Conservation (phyloP, 495 filamentous ascomycete genomes). For the Annulohypoxylon moriforme region DNA sequence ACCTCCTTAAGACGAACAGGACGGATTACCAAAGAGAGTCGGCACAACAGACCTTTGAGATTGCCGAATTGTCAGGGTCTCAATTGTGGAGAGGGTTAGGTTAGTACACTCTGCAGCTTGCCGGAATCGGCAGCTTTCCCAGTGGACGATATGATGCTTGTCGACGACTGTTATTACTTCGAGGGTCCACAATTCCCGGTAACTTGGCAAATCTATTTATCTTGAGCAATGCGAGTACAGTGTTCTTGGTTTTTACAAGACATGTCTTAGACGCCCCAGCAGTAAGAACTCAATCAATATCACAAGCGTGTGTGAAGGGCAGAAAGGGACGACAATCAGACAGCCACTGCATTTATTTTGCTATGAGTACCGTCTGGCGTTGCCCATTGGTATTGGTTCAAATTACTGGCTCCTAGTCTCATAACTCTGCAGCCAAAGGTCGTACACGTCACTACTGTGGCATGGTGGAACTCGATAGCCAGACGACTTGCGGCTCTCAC, state of each 20-base stretch:
- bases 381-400: conserved; percentile 16
- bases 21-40: conserved; percentile 7
- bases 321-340: neutral
- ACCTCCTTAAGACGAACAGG: neutral
- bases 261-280: conserved; percentile 12
- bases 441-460: conserved; percentile 36
- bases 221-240: conserved; percentile 13
- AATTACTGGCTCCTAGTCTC: conserved; percentile 19
- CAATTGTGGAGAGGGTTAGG: conserved; percentile 44
- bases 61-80: conserved; percentile 37
- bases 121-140: conserved; percentile 38
- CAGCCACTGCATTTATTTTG: neutral
- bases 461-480: conserved; percentile 24
- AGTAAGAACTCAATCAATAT: conserved; percentile 34
- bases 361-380: neutral
- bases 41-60: conserved; percentile 16
- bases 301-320: conserved; percentile 5
- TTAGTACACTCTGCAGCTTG: conserved; percentile 26
- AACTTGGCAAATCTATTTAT: conserved; percentile 25
- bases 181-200: conserved; percentile 28
- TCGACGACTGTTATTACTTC: conserved; percentile 2
- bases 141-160: conserved; percentile 33
- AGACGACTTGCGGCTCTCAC: conserved; percentile 37
- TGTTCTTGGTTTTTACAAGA: conserved; percentile 11
- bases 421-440: conserved; percentile 25